Base-by-base conservation (phyloP, 208 protist species). In the Crithidia acanthocephali region DNA sequence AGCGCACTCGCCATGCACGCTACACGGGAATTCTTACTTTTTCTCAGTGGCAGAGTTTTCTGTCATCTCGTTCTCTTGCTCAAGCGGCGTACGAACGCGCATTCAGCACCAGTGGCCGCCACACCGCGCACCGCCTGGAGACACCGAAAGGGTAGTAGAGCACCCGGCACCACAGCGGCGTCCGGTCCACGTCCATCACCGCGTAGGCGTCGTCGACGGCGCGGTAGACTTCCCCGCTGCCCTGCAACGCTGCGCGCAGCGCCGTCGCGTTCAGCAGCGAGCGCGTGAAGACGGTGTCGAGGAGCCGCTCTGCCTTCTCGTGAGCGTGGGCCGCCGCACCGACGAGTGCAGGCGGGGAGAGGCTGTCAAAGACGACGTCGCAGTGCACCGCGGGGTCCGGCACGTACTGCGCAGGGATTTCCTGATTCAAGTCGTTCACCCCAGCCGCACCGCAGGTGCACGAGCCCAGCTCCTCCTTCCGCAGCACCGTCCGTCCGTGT, bases 121-220 rank as follows among this genome's bases (percentile, higher is more conserved):
- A 85, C 35, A 68, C 71, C 11, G 71, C 81, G 57, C 87, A 90
- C 25, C 75, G 71, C 40, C 78, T 64, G 9, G 74, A 76, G 57
- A 92, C 71, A 4, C 87, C 87, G 23, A 92, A 83, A 0, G 87
- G 84, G 65, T 90, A 90, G 64, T 89, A 92, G 15, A 88, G 62
- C 51, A 92, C 82, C 9, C 84, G 78, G 63, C 87, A 92, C 87
- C 84, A 90, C 77, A 86, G 60, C 32, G 87, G 84, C 6, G 87
- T 90, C 30, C 53, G 58, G 35, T 82, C 76, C 4, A 81, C 80
- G 61, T 92, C 87, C 40, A 90, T 48, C 23, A 90, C 52, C 10
- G 48, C 52, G 45, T 82, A 84, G 45, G 48, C 15, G 30, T 48
- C 50, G 18, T 63, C 74, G 16, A 57, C 80, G 10, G 45, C 50